Conservation (phyloP, 2,329 filamentous ascomycete genomes). For the Pyrenophora teres region DNA sequence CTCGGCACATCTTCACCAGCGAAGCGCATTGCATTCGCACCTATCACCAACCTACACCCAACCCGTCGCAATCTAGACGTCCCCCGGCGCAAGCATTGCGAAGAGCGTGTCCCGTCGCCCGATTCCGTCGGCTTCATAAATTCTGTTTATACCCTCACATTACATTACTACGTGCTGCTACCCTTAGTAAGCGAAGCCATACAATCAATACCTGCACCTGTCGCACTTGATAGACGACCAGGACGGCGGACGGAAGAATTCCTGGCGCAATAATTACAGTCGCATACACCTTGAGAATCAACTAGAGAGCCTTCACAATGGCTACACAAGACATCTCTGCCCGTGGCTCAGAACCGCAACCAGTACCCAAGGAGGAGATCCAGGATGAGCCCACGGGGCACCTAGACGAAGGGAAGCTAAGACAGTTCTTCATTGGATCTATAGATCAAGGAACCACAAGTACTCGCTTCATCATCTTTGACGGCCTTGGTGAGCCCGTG, state of each 20-base stretch:
- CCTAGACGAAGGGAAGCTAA: conserved; percentile 42
- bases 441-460: conserved; percentile 93
- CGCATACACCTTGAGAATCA: conserved; percentile 1
- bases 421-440: conserved; percentile 76
- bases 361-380: conserved; percentile 40
- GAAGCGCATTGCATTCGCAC: conserved; percentile 7
- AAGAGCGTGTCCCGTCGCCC: conserved; percentile 1
- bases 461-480: conserved; percentile 88
- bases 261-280: conserved; percentile 6
- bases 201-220: conserved; percentile 16
- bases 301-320: conserved; percentile 21
- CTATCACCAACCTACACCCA: conserved; percentile 2
- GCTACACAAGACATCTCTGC: conserved; percentile 37
- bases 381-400: conserved; percentile 26
- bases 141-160: conserved; percentile 9
- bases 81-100: conserved; percentile 1
- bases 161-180: conserved; percentile 1
- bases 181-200: background rate
- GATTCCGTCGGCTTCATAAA: conserved; percentile 3
- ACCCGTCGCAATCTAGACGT: conserved; percentile 4
- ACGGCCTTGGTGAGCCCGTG: conserved; percentile 75
- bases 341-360: conserved; percentile 34
- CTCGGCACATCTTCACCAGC: conserved; percentile 27
- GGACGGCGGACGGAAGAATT: conserved; percentile 23
- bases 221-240: conserved; percentile 17